Evolutionary conservation across 2,329 filamentous ascomycete genomes (phyloP).

Genomic region (Ascochyta koolunga): DNA sequence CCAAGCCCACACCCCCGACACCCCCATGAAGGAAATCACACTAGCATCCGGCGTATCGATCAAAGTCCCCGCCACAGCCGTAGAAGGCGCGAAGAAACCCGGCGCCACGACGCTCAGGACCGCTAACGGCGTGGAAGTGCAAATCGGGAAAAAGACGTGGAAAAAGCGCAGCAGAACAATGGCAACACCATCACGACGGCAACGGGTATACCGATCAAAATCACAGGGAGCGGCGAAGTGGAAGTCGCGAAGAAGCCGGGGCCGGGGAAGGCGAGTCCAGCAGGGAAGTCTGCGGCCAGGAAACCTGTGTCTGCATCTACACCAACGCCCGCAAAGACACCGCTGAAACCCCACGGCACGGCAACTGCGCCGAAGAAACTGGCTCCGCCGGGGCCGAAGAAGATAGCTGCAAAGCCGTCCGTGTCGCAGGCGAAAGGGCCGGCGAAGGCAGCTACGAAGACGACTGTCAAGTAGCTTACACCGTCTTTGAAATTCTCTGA

Average conservation of each 20-base stretch:
- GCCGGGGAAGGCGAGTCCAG: slow-evolving; percentile 2
- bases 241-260: slow-evolving; percentile 25
- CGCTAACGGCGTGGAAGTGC: slow-evolving; percentile 38
- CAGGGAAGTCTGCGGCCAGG: slow-evolving; percentile 6
- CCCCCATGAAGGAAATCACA: slow-evolving; percentile 39
- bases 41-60: slow-evolving; percentile 41
- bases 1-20: slow-evolving; percentile 21
- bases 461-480: too few species aligned
- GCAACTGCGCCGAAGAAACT: slow-evolving; percentile 8
- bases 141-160: slow-evolving; percentile 42
- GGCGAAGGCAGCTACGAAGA: slow-evolving; percentile 3
- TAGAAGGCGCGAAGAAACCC: slow-evolving; percentile 41
- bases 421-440: neutral
- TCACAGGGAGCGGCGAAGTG: slow-evolving; percentile 35
- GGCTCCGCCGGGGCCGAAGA: neutral
- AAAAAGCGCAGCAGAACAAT: slow-evolving; percentile 39
- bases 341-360: neutral
- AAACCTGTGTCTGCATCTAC: slow-evolving; percentile 5
- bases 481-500: too few species aligned
- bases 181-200: slow-evolving; percentile 36
- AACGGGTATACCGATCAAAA: slow-evolving; percentile 42
- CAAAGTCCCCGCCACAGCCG: slow-evolving; percentile 39
- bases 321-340: slow-evolving; percentile 6
- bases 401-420: neutral
- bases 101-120: slow-evolving; percentile 33